Conservation (phyloP, 106 monocot genomes). For the Phalaenopsis equestris region DNA sequence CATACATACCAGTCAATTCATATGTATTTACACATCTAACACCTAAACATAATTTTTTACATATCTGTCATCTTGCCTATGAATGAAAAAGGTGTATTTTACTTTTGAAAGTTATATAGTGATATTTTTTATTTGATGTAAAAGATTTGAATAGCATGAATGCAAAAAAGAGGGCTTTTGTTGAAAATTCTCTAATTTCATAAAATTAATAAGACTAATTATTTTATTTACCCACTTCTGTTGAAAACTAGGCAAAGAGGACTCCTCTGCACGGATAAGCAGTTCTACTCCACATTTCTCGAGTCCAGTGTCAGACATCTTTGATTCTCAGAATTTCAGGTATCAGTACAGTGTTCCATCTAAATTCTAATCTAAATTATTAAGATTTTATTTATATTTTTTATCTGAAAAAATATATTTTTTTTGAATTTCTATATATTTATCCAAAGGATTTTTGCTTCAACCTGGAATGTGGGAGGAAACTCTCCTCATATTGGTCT, state of each 20-base stretch:
- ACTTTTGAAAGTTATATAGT: no score
- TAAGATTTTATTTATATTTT: neutral
- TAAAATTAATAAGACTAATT: neutral
- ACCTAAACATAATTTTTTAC: no score
- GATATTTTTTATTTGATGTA: no score
- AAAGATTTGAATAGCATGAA: no score
- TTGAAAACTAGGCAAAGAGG: neutral
- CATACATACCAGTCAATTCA: no score
- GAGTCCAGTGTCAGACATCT: conserved; percentile 11
- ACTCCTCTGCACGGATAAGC: conserved; percentile 8
- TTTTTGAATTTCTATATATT: neutral
- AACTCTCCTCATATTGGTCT: conserved; percentile 41
- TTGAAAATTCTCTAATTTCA: no score
- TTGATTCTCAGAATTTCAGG: conserved; percentile 43
- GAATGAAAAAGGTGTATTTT: no score
- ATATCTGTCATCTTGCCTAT: no score
- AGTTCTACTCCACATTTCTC: conserved; percentile 11
- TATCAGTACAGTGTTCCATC: neutral
- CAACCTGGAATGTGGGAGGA: conserved; percentile 83
- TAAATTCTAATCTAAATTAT: neutral
- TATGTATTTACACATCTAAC: no score
- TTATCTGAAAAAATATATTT: neutral
- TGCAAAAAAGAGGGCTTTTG: no score
- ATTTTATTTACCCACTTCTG: neutral
- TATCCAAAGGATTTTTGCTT: conserved; percentile 43